Evolutionary conservation across 805 yeast genomes (phyloP).

Genomic region (Maudiozyma pseudohumilis): DNA sequence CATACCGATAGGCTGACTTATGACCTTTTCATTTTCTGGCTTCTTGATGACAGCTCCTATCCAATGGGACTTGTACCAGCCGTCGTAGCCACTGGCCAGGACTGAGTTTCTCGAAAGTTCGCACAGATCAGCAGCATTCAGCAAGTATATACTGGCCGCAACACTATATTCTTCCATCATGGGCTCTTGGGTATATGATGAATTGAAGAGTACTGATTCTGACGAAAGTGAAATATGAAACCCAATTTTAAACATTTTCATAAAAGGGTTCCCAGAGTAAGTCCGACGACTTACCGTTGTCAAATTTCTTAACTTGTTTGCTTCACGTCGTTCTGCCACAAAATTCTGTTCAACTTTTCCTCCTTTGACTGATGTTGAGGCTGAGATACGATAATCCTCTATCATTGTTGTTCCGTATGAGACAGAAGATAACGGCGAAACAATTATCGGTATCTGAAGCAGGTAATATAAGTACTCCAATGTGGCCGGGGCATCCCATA

Average conservation of each 20-base stretch:
- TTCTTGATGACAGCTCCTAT: slow-evolving; percentile 15
- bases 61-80: slow-evolving; percentile 29
- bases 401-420: slow-evolving; percentile 3
- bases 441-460: slow-evolving; percentile 23
- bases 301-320: slow-evolving; percentile 14
- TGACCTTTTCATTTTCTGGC: slow-evolving; percentile 5
- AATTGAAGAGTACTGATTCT: slow-evolving; percentile 23
- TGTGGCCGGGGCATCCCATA: slow-evolving; percentile 19
- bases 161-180: slow-evolving; percentile 29
- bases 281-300: slow-evolving; percentile 13
- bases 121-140: slow-evolving; percentile 27
- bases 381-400: background rate
- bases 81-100: slow-evolving; percentile 23
- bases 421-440: slow-evolving; percentile 26
- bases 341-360: background rate
- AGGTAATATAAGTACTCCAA: slow-evolving; percentile 21
- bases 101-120: slow-evolving; percentile 26
- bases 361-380: background rate
- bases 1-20: slow-evolving; percentile 16
- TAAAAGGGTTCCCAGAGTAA: slow-evolving; percentile 24
- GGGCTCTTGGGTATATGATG: slow-evolving; percentile 27
- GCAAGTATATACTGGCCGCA: slow-evolving; percentile 27
- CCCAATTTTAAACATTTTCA: slow-evolving; percentile 24
- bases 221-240: slow-evolving; percentile 22
- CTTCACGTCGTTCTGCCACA: background rate